These are phyloP conservation scores for Erythrophleum ivorense DNA, from an alignment of 331 rosid genomes.

Conservation along the genomic window DNA sequence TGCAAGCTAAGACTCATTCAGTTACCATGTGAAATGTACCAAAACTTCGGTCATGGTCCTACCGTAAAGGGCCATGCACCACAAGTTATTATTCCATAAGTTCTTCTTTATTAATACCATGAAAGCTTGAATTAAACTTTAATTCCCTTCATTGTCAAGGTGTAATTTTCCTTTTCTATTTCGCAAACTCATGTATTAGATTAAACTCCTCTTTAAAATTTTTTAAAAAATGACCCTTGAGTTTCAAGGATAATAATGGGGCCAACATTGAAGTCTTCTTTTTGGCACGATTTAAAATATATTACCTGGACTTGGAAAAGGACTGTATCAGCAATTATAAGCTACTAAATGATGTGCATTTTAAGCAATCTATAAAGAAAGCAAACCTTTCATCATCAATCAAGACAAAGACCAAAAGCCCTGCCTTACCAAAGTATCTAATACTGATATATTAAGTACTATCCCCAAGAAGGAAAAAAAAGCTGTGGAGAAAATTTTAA, in stretches of 20 bases:
- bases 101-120: neutral
- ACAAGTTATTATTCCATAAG: neutral
- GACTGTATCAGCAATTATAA: slow-evolving; percentile 36
- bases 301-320: slow-evolving; percentile 40
- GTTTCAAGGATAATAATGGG: slow-evolving; percentile 41
- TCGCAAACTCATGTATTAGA: neutral
- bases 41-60: slow-evolving; percentile 24
- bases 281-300: slow-evolving; percentile 35
- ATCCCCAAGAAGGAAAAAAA: neutral
- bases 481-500: neutral
- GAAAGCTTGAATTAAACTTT: neutral
- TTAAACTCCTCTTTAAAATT: neutral
- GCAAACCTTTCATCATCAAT: slow-evolving; percentile 46
- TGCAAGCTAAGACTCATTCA: slow-evolving; percentile 45
- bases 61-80: slow-evolving; percentile 4
- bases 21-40: slow-evolving; percentile 45
- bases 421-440: slow-evolving; percentile 39
- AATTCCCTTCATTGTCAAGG: slow-evolving; percentile 28
- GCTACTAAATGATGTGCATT: slow-evolving; percentile 40
- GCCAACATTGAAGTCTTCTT: slow-evolving; percentile 40
- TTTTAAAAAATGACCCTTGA: slow-evolving; percentile 22
- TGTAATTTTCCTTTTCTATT: neutral
- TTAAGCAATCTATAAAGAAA: slow-evolving; percentile 43
- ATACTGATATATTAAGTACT: slow-evolving; percentile 34
- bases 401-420: slow-evolving; percentile 25